phyloP scores from a whole-genome alignment of 2,329 filamentous ascomycete genomes.

The Claviceps pazoutovae region DNA sequence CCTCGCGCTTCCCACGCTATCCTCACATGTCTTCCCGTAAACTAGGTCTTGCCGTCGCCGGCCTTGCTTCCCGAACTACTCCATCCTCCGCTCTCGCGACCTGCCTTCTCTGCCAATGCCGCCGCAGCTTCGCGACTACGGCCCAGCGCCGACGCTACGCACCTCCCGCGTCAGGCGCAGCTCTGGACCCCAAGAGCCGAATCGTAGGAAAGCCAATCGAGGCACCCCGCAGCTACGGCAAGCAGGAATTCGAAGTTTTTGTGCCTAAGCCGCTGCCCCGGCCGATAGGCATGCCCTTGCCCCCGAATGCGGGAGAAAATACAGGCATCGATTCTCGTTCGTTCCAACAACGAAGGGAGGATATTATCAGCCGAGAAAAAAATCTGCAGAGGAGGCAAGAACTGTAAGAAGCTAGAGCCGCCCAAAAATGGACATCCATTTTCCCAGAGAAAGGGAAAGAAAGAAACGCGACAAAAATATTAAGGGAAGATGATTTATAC shows the following conservation, averaged over 20 bases:
- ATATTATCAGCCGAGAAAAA: conserved; percentile 75
- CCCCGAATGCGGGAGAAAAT: conserved; percentile 69
- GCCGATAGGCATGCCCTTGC: conserved; percentile 68
- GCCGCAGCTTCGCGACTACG: conserved; percentile 32
- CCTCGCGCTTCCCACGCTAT: neutral
- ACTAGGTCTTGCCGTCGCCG: conserved; percentile 16
- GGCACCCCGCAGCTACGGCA: conserved; percentile 47
- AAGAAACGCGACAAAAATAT: too few relatives aligned
- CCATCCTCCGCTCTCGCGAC: conserved; percentile 19
- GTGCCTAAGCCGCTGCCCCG: conserved; percentile 47
- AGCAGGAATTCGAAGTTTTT: conserved; percentile 36
- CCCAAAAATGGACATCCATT: too few relatives aligned
- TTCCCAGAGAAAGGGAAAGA: neutral
- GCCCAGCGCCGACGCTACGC: conserved; percentile 18
- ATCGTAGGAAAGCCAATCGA: conserved; percentile 35
- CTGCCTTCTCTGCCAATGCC: conserved; percentile 39
- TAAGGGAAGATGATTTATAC: too few relatives aligned
- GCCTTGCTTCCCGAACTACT: conserved; percentile 8
- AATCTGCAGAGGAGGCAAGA: conserved; percentile 64
- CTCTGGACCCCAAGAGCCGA: conserved; percentile 23
- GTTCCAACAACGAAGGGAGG: conserved; percentile 54
- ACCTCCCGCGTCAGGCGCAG: conserved; percentile 22
- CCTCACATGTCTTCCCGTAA: conserved; percentile 18
- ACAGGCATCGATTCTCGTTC: conserved; percentile 58
- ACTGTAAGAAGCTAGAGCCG: conserved; percentile 38